Base-by-base conservation (phyloP, 2,329 filamentous ascomycete genomes). In the Pyrenochaeta sp. region DNA sequence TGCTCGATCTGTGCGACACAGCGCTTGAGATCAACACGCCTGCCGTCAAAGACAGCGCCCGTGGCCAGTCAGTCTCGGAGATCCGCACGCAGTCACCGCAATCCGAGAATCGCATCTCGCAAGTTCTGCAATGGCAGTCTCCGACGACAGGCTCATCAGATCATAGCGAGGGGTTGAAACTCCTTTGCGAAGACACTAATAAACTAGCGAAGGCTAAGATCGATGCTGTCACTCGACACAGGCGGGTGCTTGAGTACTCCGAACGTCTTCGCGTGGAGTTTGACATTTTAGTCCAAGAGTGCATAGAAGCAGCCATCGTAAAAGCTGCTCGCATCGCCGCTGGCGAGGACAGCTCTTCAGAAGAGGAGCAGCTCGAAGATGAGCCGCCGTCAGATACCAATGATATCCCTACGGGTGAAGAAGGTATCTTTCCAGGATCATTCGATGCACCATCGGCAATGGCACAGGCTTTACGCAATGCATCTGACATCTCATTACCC, bases 261-360 rank as follows among this genome's bases (percentile, higher is more conserved):
- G 95, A 99, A 79, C 89, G 96, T 32, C 97, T 99, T 63, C 91
- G 96, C 3, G 86, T 97, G 46, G 95, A 99, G 72, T 96, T 97
- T 71, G 91, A 94, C 28, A 87, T 96, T 27, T 84, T 97, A 56
- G 94, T 99, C 2, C 92, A 98, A 72, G 92, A 97, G 69, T 99
- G 95, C 74, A 97, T 99, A 51, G 90, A 96, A 59, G 93, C 92
- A 61, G 95, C 95, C 8, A 86, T 98, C 78, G 87, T 87, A 64
- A 97, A 98, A 78, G 93, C 95, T 52, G 91, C 91, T 54, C 90
- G 90, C 49, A 94, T 97, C 66, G 92, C 92, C 45, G 89, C 91
- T 43, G 94, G 94, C 10, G 88, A 93, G 51, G 80, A 96, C 15
- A 94, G 90, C 63, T 93, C 96, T 71, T 94, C 92, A 0, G 83